A percentile compares a stretch with the other conserved stretches of the same genome.
These are phyloP conservation scores for Lipomyces chichibuensis DNA, from an alignment of 805 yeast species.

Conservation along the genomic window DNA sequence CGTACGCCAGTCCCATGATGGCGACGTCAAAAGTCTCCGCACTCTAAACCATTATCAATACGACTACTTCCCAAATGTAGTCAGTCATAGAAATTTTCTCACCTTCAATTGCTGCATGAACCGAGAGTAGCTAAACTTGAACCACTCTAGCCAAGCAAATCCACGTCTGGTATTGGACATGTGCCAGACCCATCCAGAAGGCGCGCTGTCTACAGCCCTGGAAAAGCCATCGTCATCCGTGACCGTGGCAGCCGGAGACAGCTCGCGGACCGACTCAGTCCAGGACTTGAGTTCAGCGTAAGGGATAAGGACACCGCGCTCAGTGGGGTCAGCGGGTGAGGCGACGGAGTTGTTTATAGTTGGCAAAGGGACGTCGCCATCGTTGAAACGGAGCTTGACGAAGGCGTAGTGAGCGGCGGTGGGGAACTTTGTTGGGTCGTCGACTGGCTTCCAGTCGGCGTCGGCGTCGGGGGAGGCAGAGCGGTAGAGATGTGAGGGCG, in stretches of 20 bases:
- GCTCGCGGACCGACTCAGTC: slow-evolving; percentile 38
- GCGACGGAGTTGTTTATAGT: slow-evolving; percentile 18
- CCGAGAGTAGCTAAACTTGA: slow-evolving; percentile 43
- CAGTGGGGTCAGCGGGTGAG: slow-evolving; percentile 23
- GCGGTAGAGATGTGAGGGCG: slow-evolving; percentile 41
- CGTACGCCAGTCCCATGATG: slow-evolving; percentile 75
- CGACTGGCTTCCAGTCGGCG: slow-evolving; percentile 55
- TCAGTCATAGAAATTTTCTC: slow-evolving; percentile 7
- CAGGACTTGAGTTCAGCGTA: slow-evolving; percentile 41
- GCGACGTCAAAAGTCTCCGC: slow-evolving; percentile 87
- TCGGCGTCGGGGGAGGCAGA: slow-evolving; percentile 47
- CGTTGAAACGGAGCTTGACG: slow-evolving; percentile 61
- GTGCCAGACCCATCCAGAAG: slow-evolving; percentile 49
- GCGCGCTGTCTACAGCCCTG: slow-evolving; percentile 40
- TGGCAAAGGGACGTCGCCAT: slow-evolving; percentile 43
- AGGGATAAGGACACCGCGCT: slow-evolving; percentile 47
- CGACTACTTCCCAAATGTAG: neutral
- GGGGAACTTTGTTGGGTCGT: slow-evolving; percentile 48
- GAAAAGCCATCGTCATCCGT: neutral
- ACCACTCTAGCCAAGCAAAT: slow-evolving; percentile 46
- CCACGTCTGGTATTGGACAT: slow-evolving; percentile 49
- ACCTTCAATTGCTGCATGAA: slow-evolving; percentile 39
- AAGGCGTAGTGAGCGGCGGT: slow-evolving; percentile 54
- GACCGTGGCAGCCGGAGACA: slow-evolving; percentile 14
- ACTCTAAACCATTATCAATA: slow-evolving; percentile 43